Conservation (phyloP, 2,329 filamentous ascomycete genomes). For the Arachnopeziza araneosa region DNA sequence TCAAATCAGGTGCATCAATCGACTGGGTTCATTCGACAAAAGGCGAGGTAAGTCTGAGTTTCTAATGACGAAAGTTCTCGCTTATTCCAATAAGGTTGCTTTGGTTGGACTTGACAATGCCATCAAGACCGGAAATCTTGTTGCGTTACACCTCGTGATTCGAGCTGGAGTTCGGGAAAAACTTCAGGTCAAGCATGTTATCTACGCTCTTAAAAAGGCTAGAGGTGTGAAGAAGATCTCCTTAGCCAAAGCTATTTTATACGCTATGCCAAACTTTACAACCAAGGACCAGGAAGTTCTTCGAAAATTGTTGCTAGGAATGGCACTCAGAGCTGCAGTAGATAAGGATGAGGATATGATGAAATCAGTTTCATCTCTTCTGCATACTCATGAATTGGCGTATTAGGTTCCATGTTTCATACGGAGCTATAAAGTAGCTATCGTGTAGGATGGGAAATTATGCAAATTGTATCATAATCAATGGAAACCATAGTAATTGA, state of each 20-base stretch:
- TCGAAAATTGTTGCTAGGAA: neutral
- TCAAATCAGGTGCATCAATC: slow-evolving; percentile 23
- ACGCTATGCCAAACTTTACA: neutral
- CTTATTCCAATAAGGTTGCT: slow-evolving; percentile 17
- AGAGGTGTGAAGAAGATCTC: slow-evolving; percentile 11
- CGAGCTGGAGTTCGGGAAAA: slow-evolving; percentile 15
- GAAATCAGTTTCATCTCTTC: neutral
- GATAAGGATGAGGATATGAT: neutral
- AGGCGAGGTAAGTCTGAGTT: slow-evolving; percentile 24
- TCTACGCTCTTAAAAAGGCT: slow-evolving; percentile 18
- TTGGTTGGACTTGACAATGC: slow-evolving; percentile 21
- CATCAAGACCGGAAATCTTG: slow-evolving; percentile 15
- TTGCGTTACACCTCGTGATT: slow-evolving; percentile 18
- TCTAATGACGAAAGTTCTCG: neutral
- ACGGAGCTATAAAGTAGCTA: no score
- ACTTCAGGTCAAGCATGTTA: slow-evolving; percentile 13
- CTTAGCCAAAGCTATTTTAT: neutral
- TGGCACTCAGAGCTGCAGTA: neutral
- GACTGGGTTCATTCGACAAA: slow-evolving; percentile 23
- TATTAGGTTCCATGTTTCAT: no score
- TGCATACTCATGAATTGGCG: no score
- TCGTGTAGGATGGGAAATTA: neutral
- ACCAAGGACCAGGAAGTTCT: neutral
- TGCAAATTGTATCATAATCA: no score
- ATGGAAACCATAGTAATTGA: no score